A percentile compares a stretch with the other conserved stretches of the same genome.
Evolutionary conservation across 441 rosid genomes (phyloP).

Genomic region (Hura crepitans): DNA sequence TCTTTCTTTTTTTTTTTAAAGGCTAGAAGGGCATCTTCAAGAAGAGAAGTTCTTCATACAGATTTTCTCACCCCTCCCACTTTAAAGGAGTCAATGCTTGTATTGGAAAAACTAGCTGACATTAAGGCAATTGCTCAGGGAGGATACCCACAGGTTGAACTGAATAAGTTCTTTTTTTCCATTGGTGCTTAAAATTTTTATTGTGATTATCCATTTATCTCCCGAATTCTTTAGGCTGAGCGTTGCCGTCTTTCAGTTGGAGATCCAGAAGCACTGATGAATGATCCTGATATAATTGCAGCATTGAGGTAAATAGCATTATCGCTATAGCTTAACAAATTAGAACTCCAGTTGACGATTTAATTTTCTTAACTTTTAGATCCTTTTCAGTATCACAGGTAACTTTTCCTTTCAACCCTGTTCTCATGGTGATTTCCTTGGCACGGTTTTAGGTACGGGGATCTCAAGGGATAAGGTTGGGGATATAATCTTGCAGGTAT

Average conservation of each 20-base stretch:
- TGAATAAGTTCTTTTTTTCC: slow-evolving; percentile 1
- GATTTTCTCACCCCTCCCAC: slow-evolving; percentile 87
- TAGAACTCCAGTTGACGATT: slow-evolving; percentile 13
- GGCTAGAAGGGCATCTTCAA: slow-evolving; percentile 66
- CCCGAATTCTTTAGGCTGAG: slow-evolving; percentile 58
- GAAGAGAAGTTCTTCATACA: slow-evolving; percentile 64
- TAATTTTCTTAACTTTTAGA: slow-evolving; percentile 12
- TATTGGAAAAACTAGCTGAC: slow-evolving; percentile 57
- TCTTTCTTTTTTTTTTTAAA: slow-evolving; percentile 21
- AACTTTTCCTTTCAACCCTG: slow-evolving; percentile 71
- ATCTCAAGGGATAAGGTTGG: slow-evolving; percentile 82
- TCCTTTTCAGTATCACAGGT: slow-evolving; percentile 57
- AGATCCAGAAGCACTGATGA: slow-evolving; percentile 51
- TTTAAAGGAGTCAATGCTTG: slow-evolving; percentile 57
- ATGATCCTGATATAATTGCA: slow-evolving; percentile 65
- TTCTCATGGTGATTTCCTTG: slow-evolving; percentile 92
- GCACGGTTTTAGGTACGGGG: slow-evolving; percentile 84
- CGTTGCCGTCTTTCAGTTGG: slow-evolving; percentile 83
- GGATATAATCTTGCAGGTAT: slow-evolving; percentile 86
- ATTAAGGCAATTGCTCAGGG: slow-evolving; percentile 66
- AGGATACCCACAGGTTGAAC: slow-evolving; percentile 79
- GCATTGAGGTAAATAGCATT: slow-evolving; percentile 53
- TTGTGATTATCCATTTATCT: slow-evolving; percentile 13
- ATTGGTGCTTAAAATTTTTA: slow-evolving; percentile 8
- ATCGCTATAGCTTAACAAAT: slow-evolving; percentile 4